Percentiles rank a stretch among this genome's conserved stretches.
Evolutionary conservation across 1,284 basidiomycete species (phyloP).

Genomic region (Tilletiaria anomala): DNA sequence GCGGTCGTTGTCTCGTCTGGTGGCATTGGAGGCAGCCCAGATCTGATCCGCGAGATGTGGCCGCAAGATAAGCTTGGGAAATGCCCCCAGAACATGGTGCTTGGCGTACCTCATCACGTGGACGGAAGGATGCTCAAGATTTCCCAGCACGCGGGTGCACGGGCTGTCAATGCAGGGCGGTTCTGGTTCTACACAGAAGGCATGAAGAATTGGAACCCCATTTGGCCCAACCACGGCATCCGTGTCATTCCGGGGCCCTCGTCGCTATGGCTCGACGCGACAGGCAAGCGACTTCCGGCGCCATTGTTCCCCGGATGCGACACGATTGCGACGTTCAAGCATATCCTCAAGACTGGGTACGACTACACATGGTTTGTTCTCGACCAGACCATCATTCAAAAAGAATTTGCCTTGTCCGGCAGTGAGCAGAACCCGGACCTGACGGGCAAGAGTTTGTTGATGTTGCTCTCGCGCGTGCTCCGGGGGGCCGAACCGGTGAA

Average conservation of each 20-base stretch:
- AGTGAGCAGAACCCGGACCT: conserved; percentile 11
- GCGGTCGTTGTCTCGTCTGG: conserved; percentile 8
- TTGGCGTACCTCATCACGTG: conserved; percentile 9
- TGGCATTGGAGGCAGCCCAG: conserved; percentile 9
- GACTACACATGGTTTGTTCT: conserved; percentile 10
- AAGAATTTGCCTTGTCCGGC: conserved; percentile 8
- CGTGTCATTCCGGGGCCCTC: conserved; percentile 9
- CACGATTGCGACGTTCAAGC: conserved; percentile 7
- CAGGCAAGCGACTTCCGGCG: conserved; percentile 7
- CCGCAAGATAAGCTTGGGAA: conserved; percentile 4
- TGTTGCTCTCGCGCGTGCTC: conserved; percentile 1
- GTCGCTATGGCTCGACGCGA: conserved; percentile 9
- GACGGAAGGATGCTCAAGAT: conserved; percentile 7
- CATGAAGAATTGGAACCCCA: conserved; percentile 8
- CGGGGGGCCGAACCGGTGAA: conserved; percentile 6
- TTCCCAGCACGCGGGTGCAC: conserved; percentile 5
- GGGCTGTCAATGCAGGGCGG: conserved; percentile 7
- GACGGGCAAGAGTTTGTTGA: conserved; percentile 4
- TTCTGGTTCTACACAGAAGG: conserved; percentile 11
- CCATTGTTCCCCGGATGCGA: conserved; percentile 8
- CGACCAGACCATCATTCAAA: conserved; percentile 5
- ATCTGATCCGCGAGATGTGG: conserved; percentile 8
- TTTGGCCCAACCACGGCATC: conserved; percentile 11
- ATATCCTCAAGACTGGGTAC: conserved; percentile 7
- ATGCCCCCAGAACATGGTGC: conserved; percentile 5